Evolutionary conservation across 1,139 yeast species (phyloP).

Genomic region (Scheffersomyces insectosa): DNA sequence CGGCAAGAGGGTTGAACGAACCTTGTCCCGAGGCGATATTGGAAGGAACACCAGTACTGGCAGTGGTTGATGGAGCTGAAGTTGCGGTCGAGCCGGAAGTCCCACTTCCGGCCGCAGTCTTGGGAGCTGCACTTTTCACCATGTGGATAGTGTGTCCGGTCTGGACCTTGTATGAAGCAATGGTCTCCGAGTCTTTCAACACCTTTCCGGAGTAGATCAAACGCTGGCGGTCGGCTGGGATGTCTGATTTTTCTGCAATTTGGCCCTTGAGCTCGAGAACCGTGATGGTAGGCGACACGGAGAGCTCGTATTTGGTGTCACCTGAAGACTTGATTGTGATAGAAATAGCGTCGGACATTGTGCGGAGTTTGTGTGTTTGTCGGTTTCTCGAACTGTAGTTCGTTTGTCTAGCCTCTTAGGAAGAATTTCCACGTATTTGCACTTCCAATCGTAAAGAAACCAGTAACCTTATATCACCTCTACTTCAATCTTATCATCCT

Average conservation of each 20-base stretch:
- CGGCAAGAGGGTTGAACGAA: constrained; percentile 87
- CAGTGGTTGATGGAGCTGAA: constrained; percentile 9
- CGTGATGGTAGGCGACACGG: constrained; percentile 54
- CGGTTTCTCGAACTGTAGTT: background rate
- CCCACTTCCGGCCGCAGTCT: constrained; percentile 20
- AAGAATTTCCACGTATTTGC: too few relatives aligned
- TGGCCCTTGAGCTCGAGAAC: constrained; percentile 69
- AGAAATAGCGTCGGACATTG: constrained; percentile 19
- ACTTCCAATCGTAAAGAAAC: too few relatives aligned
- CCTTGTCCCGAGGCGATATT: constrained; percentile 88
- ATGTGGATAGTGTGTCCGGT: constrained; percentile 86
- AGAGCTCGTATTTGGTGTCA: constrained; percentile 73
- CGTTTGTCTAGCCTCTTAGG: too few relatives aligned
- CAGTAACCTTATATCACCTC: too few relatives aligned
- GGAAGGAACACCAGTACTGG: constrained; percentile 51
- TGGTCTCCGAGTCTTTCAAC: constrained; percentile 76
- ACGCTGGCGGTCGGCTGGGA: constrained; percentile 78
- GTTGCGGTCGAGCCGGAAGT: constrained; percentile 14
- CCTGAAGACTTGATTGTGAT: constrained; percentile 60
- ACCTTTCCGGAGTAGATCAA: constrained; percentile 93
- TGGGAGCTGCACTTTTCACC: constrained; percentile 62
- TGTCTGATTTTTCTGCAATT: constrained; percentile 58
- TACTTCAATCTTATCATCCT: too few relatives aligned
- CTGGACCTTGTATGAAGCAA: constrained; percentile 77
- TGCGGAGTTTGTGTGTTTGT: constrained; percentile 2